A percentile compares a stretch with the other conserved stretches of the same genome.
These are phyloP conservation scores for Otatea glauca DNA, from an alignment of 176 grass and related monocot species.

Conservation along the genomic window DNA sequence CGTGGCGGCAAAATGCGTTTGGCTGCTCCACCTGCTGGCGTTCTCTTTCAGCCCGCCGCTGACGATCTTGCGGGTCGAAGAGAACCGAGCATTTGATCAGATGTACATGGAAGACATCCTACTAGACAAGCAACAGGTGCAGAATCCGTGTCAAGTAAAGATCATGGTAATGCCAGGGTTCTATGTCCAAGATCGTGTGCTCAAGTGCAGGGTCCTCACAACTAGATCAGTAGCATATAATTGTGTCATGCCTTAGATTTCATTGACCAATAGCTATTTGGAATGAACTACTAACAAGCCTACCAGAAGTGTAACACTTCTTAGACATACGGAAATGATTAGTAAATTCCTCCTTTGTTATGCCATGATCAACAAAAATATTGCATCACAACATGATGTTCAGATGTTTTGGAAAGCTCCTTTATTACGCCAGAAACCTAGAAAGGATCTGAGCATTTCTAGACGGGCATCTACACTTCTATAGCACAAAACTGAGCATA, in stretches of 20 bases:
- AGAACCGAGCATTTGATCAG: slow-evolving; percentile 56
- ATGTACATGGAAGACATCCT: slow-evolving; percentile 85
- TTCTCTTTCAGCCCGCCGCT: slow-evolving; percentile 79
- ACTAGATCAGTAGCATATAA: slow-evolving; percentile 42
- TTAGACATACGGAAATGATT: neutral
- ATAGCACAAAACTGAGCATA: slow-evolving; percentile 27
- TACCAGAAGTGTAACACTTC: neutral
- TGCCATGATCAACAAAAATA: slow-evolving; percentile 40
- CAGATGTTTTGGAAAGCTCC: slow-evolving; percentile 14
- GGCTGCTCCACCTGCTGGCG: slow-evolving; percentile 85
- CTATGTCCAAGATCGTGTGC: slow-evolving; percentile 77
- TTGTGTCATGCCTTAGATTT: slow-evolving; percentile 17
- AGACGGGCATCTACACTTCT: slow-evolving; percentile 3
- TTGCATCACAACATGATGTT: slow-evolving; percentile 31
- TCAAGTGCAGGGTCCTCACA: slow-evolving; percentile 82
- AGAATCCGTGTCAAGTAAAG: slow-evolving; percentile 57
- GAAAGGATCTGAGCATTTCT: slow-evolving; percentile 9
- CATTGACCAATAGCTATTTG: slow-evolving; percentile 29
- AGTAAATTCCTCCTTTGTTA: slow-evolving; percentile 16
- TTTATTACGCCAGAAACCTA: slow-evolving; percentile 13
- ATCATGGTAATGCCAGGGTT: slow-evolving; percentile 89
- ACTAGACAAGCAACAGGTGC: slow-evolving; percentile 48
- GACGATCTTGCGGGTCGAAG: slow-evolving; percentile 61
- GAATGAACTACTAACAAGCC: slow-evolving; percentile 13
- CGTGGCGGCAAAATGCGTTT: slow-evolving; percentile 80